A percentile compares a stretch with the other conserved stretches of the same genome.
Conservation (phyloP, 2,329 filamentous ascomycete genomes). For the Colletotrichum sp. region DNA sequence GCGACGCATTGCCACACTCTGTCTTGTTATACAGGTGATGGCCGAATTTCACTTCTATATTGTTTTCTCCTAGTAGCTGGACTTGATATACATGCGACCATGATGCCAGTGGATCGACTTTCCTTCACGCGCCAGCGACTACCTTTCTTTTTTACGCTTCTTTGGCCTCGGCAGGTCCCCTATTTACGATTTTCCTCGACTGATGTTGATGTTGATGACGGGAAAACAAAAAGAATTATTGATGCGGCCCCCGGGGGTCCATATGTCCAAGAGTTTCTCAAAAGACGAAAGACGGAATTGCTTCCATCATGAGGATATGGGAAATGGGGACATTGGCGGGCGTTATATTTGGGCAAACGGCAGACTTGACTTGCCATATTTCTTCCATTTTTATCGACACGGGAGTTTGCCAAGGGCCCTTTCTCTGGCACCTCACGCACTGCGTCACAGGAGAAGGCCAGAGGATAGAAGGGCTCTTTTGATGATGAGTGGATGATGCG, state of each 20-base stretch:
- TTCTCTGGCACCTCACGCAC: neutral
- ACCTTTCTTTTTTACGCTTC: neutral
- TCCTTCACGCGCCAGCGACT: slow-evolving; percentile 10
- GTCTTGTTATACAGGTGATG: slow-evolving; percentile 7
- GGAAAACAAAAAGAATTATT: slow-evolving; percentile 15
- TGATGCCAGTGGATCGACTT: slow-evolving; percentile 18
- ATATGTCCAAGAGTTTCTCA: slow-evolving; percentile 8
- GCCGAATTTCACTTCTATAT: slow-evolving; percentile 13
- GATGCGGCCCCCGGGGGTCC: slow-evolving; percentile 11
- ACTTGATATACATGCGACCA: slow-evolving; percentile 14
- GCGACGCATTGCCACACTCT: slow-evolving; percentile 10
- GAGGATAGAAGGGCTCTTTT: neutral
- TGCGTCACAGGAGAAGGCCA: neutral
- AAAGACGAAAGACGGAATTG: slow-evolving; percentile 19
- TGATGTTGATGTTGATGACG: slow-evolving; percentile 13
- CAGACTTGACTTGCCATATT: neutral
- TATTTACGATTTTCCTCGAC: slow-evolving; percentile 7
- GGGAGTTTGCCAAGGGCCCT: neutral
- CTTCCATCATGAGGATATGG: slow-evolving; percentile 13
- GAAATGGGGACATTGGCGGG: slow-evolving; percentile 8
- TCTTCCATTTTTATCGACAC: neutral
- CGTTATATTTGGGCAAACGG: slow-evolving; percentile 5
- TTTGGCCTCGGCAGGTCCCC: neutral
- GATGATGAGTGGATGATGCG: slow-evolving; percentile 6
- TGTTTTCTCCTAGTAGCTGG: slow-evolving; percentile 21